Base-by-base conservation (phyloP, 2,329 filamentous ascomycete species). In the Lecanoromycetidae sp. region DNA sequence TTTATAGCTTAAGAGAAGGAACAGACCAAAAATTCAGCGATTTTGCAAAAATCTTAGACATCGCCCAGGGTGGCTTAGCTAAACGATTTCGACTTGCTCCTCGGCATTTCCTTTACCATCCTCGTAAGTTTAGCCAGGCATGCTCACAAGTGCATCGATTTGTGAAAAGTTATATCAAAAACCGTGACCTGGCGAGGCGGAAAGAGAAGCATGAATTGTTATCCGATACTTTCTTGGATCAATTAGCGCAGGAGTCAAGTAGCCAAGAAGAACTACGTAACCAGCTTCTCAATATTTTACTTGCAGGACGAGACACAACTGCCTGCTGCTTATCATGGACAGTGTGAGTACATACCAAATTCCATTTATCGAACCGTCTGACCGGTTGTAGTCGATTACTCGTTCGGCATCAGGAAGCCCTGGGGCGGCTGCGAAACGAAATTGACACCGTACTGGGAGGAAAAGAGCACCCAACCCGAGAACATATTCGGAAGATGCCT, bases 321-420 rank as follows among this genome's bases (percentile, higher is more conserved):
- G 61, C 63, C 3, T 58, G 55, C 39, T 58, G 49, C 32, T 46
- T 61, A 22, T 52, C 56, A 23, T 63, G 57, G 59, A 57, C 60
- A 35, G 49, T 64, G 56, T 62, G 53, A 44, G 54, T 53, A 23
- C 34, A 27, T 17, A 4, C 3, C 9, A 27, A 1, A 22, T 6
- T 2, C 29, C 7, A 6, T n/a, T 22, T 13, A n/a, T n/a, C n/a
- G n/a, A n/a, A n/a, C n/a, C n/a, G n/a, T n/a, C n/a, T n/a, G 40
- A 26, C 3, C 15, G 23, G 17, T 25, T n/a, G n/a, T 13, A 52
- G 50, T 48, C 91, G 90, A 63, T 85, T 94, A 63, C 72, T 96
- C 1, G 76, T 80, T 32, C 77, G 79, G 10, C 74, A 86, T 55
- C 87, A 86, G 0, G 67, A 76, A 2, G 72, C 78, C 2, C 75